A percentile compares a stretch with the other conserved stretches of the same genome.
These are phyloP conservation scores for Mucor saturninus DNA, from an alignment of 371 early-diverging fungal genomes.

Conservation along the genomic window DNA sequence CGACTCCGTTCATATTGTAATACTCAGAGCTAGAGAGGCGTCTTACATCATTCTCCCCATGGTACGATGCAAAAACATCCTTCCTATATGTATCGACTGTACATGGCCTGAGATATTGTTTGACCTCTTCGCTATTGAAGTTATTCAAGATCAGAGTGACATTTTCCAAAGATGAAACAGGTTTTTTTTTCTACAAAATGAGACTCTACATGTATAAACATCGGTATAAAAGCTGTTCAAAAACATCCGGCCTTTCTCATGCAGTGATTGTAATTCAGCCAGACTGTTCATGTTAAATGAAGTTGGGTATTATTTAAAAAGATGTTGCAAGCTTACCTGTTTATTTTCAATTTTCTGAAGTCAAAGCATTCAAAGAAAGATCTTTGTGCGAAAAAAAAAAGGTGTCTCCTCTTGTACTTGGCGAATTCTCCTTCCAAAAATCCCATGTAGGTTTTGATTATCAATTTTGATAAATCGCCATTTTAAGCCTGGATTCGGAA, in stretches of 20 bases:
- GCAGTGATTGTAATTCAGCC: background rate
- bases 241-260: background rate
- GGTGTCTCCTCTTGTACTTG: background rate
- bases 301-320: background rate
- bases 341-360: background rate
- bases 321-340: background rate
- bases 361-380: background rate
- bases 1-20: background rate
- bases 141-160: background rate
- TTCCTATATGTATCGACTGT: slow-evolving; percentile 4
- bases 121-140: background rate
- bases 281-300: background rate
- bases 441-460: background rate
- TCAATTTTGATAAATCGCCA: background rate
- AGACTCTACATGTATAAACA: background rate
- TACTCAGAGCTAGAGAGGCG: background rate
- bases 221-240: background rate
- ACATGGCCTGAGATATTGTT: slow-evolving; percentile 7
- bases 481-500: background rate
- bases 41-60: slow-evolving; percentile 7
- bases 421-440: background rate
- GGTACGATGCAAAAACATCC: slow-evolving; percentile 5
- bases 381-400: background rate
- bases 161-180: background rate
- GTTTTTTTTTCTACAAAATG: background rate